Base-by-base conservation (phyloP, 169 alveolate genomes). In the Cryptosporidium ubiquitum region DNA sequence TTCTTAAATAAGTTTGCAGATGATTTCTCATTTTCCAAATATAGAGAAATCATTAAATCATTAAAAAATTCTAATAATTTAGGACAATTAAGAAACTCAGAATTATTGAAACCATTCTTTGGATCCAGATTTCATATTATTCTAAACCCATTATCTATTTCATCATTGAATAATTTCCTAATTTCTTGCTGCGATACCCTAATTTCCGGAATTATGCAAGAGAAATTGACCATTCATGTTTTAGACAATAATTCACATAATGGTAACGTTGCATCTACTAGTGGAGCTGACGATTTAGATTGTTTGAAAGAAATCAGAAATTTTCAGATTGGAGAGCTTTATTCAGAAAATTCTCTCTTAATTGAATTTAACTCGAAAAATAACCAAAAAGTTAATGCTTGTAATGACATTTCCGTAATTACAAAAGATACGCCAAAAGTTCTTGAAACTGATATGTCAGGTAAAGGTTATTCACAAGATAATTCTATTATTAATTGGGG, bases 321-420 rank as follows among this genome's bases (percentile, higher is more conserved):
- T 10, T 37, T 79, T 14, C 73, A 79, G 35, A 64, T 79, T 33
- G 89, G 89, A 5, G 89, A 79, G 16, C 75, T 79, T 26, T 79
- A 79, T 40, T 42, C 89, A 3, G 79, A 79, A 79, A 49, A 79
- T 23, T 40, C 52, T 16, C 23, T 79, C 6, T 37, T n/a, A 29
- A 29, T 79, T 12, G 89, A 79, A 61, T 31, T 79, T 4, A 58
- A 60, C 40, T 29, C 75, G 10, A 60, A 60, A 20, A 79, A 14
- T 61, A 47, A 12, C 10, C 37, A 44, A 40, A 79, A 61, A 12
- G 6, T 10, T 5, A 69, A 47, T 26, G 42, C 14, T 6, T 37
- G n/a, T n/a, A n/a, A 42, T 18, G 68, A 60, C 0, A 26, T 26
- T 1, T 18, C 71, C 6, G 29, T 44, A 10, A 10, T 33, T 35